Base-by-base conservation (phyloP, 2,329 filamentous ascomycete species). In the Colletotrichum noveboracense region DNA sequence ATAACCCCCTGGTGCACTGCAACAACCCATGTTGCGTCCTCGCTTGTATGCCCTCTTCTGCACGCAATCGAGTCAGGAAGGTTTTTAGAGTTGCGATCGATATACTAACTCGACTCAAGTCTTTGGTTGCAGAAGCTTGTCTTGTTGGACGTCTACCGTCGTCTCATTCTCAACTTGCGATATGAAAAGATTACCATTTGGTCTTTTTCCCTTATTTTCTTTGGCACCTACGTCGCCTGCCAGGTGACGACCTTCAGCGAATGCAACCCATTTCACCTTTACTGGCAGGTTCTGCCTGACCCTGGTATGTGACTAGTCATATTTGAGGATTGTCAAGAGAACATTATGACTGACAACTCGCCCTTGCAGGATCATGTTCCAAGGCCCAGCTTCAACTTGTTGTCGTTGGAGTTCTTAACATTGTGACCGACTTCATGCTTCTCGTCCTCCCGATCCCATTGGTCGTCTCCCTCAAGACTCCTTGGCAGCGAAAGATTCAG, bases 271-370 rank as follows among this genome's bases (percentile, higher is more conserved):
- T 88, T 91, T 78, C 78, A 83, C 64, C 87, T 90, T 69, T 91
- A 91, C 80, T 92, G 89, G 89, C 89, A 91, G 79, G 87, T 91
- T 68, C 78, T 87, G 1, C 90, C 83, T 61, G 78, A 80, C 70
- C 83, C 84, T 66, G 84, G 83, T 80, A 80, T n/a, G 78, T 71
- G 56, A 64, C 69, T 56, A 6, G 36, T 65, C 62, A 12, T 30
- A 21, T 32, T 52, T 36, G 30, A 55, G 38, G 9, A 32, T 26
- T 18, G 28, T 68, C 38, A 43, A 62, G 18, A 70, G 38, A 13
- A 24, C 14, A 16, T 62, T 24, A 16, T 28, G 21, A 24, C 38
- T 72, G 24, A 72, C 26, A 4, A 12, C 12, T 30, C 4, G 24
- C 7, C 6, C 24, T 72, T 52, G 6, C 36, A 79, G 81, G 80